Percentiles rank a stretch among this genome's conserved stretches.
Conservation (phyloP, 441 rosid genomes). For the Manihot esculenta region DNA sequence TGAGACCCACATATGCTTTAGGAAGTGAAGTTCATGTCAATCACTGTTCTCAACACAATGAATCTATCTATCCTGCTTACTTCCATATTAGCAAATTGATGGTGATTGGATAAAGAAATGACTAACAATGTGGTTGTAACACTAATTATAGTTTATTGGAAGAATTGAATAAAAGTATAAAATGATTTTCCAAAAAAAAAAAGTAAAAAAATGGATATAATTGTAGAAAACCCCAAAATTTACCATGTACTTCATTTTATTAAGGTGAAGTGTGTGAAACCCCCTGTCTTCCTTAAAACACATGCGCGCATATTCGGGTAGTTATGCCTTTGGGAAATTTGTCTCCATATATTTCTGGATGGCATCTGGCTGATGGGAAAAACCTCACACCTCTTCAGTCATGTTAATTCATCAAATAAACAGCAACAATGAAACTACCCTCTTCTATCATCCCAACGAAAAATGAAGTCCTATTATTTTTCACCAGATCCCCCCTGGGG, state of each 20-base stretch:
- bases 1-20: background rate
- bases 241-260: no score
- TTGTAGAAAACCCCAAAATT: background rate
- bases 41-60: background rate
- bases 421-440: background rate
- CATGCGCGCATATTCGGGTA: no score
- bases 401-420: background rate
- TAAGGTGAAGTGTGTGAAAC: no score
- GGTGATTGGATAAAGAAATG: background rate
- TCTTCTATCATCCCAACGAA: background rate
- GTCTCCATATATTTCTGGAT: background rate
- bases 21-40: background rate
- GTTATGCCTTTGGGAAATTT: background rate
- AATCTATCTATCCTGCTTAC: background rate
- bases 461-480: background rate
- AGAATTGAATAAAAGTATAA: background rate
- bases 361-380: background rate
- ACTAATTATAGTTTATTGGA: background rate
- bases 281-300: no score
- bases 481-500: background rate
- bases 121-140: background rate
- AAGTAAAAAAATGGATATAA: background rate
- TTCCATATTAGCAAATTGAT: background rate
- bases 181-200: no score
- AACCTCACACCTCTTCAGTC: background rate